phyloP scores from a whole-genome alignment of 2,329 filamentous ascomycete genomes.

The Penicillium fuscoglaucum region DNA sequence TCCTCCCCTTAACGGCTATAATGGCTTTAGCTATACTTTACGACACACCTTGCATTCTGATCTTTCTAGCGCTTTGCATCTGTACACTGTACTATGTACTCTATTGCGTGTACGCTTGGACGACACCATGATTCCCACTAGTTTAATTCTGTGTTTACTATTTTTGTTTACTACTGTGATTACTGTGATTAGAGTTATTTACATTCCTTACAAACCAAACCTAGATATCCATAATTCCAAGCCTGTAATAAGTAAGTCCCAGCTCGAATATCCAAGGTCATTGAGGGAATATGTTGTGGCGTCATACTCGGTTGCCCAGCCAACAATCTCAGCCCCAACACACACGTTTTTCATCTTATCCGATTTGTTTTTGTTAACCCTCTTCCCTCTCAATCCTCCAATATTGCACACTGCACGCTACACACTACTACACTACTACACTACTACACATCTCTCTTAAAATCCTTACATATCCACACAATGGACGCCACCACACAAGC shows the following conservation, averaged over 20 bases:
- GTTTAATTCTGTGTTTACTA: not conserved
- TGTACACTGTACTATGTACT: slow-evolving; percentile 7
- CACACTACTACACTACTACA: not conserved
- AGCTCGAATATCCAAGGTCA: slow-evolving; percentile 6
- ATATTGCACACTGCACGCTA: not conserved
- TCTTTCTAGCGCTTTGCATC: slow-evolving; percentile 10
- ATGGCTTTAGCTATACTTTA: not conserved
- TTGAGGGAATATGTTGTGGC: slow-evolving; percentile 9
- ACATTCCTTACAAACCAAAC: not conserved
- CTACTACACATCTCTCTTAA: not conserved
- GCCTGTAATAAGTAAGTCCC: not conserved
- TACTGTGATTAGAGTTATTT: not conserved
- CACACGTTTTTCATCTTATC: slow-evolving; percentile 30
- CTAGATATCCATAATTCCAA: not conserved
- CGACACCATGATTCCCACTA: slow-evolving; percentile 4
- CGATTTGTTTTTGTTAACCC: slow-evolving; percentile 13
- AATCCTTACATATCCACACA: slow-evolving; percentile 3
- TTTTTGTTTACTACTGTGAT: not conserved
- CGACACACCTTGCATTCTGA: slow-evolving; percentile 9
- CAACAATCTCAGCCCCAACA: slow-evolving; percentile 35
- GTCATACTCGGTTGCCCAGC: slow-evolving; percentile 35
- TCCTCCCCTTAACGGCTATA: not conserved
- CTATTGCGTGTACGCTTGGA: not conserved
- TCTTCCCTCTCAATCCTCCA: slow-evolving; percentile 4
- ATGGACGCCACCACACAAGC: slow-evolving; percentile 38